These are phyloP conservation scores for Straminergon stramineum DNA, from an alignment of 225 moss, liverwort and hornwort species.

Conservation along the genomic window DNA sequence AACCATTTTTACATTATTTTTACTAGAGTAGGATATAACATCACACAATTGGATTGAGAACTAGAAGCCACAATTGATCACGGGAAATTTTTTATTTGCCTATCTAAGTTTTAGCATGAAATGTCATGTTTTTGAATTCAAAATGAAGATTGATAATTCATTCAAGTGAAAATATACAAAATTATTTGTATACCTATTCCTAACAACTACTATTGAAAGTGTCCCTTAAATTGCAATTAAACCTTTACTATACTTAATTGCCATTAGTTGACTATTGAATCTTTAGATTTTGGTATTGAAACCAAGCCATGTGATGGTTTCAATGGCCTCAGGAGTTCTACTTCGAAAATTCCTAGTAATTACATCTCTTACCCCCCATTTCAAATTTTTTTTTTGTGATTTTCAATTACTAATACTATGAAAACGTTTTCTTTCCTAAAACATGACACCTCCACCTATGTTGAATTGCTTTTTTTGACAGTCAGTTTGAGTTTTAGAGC, in stretches of 20 bases:
- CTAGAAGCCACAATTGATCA: fast-evolving
- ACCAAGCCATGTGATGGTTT: too few relatives aligned
- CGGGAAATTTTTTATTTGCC: fast-evolving
- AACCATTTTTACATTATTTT: not conserved
- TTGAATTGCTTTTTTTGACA: too few relatives aligned
- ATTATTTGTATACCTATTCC: fast-evolving
- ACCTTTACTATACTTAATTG: fast-evolving
- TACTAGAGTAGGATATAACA: not conserved
- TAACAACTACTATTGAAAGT: not conserved
- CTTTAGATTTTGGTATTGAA: not conserved
- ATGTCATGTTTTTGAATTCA: not conserved
- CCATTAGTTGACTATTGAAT: fast-evolving
- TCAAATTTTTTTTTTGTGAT: too few relatives aligned
- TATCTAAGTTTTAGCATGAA: not conserved
- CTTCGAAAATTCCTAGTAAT: too few relatives aligned
- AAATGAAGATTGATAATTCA: not conserved
- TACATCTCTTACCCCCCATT: too few relatives aligned
- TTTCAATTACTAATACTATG: too few relatives aligned
- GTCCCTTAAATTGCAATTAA: fast-evolving
- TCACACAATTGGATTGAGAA: not conserved
- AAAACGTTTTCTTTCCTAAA: too few relatives aligned
- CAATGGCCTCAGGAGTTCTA: too few relatives aligned
- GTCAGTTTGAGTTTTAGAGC: too few relatives aligned
- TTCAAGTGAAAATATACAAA: not conserved
- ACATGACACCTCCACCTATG: too few relatives aligned